Base-by-base conservation (phyloP, 1,284 basidiomycete genomes). In the Psilocybe mexicana region DNA sequence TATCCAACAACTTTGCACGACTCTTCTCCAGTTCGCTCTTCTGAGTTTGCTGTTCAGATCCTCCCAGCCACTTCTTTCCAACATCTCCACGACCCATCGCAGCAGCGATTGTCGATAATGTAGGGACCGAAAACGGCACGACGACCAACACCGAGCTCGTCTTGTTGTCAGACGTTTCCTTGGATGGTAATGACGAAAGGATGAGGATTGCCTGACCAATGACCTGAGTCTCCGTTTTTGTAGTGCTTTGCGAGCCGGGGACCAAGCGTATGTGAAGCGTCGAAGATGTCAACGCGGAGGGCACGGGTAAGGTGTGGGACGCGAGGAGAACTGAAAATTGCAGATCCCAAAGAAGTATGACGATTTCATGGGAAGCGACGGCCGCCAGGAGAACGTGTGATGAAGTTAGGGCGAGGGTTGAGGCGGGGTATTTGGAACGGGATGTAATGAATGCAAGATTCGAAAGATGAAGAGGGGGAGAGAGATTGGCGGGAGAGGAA, bases 331-430 rank as follows among this genome's bases (percentile, higher is more conserved):
- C 82, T 14, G 82, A 82, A 63, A 87, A 91, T 61, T 85, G 84
- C 18, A 90, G 72, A 64, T 92, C 89, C 88, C 89, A 91, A 42
- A 91, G 66, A 14, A 88, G 80, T 28, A 90, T 68, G 14, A 82
- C 77, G 52, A 92, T 74, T 57, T 86, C 83, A 40, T 76, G 70
- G 6, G 75, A 67, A 6, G 74, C 66, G 10, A 79, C 72, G 43
- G 80, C 63, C 30, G 82, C 80, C 7, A 91, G 77, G 42, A 91
- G 77, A 51, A 86, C 84, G 54, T 86, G 80, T 0, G 86, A 88
- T 3, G 87, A 84, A 0, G 79, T 79, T 23, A 90, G 70, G 1
- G 88, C 78, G 6, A 85, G 70, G 14, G 84, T 54, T 2, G 84
- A 78, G n/a, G 59, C 53, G 38, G 61, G 54, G 64, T 52, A 50